Evolutionary conservation across 2,329 filamentous ascomycete species (phyloP).

Genomic region (Nemania sp.): DNA sequence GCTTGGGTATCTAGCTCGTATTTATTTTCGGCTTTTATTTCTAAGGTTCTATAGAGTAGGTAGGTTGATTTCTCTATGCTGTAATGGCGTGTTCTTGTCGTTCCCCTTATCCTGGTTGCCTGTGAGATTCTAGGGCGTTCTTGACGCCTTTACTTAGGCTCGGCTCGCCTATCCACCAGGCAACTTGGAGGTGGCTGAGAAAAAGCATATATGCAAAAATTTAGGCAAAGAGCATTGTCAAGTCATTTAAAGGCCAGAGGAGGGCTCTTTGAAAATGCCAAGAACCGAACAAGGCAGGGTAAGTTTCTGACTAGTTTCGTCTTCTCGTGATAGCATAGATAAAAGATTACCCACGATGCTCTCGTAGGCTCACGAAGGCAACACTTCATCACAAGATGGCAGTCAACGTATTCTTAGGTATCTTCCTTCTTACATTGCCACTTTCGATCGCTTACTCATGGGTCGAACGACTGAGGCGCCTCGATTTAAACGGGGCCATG

Average conservation of each 20-base stretch:
- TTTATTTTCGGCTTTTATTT: no score
- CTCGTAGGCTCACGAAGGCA: constrained; percentile 1
- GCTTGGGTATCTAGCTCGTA: no score
- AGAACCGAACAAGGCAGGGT: background rate
- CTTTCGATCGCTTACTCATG: background rate
- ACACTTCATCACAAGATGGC: background rate
- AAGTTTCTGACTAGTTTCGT: background rate
- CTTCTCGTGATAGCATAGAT: background rate
- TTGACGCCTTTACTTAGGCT: background rate
- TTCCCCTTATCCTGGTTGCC: no score
- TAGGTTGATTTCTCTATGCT: no score
- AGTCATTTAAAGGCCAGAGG: background rate
- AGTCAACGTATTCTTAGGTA: background rate
- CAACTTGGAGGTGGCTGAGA: background rate
- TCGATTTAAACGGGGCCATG: no score
- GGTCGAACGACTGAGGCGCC: no score
- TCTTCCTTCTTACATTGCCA: background rate
- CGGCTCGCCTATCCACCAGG: background rate
- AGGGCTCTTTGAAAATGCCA: background rate
- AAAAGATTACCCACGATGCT: background rate
- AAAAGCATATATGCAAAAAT: background rate
- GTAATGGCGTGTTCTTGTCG: no score
- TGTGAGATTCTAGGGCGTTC: no score
- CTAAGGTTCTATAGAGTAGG: no score
- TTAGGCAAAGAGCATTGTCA: background rate